Evolutionary conservation across 495 filamentous ascomycete species (phyloP), one percentile per base, ranked within the genome.

Genomic region (Xylaria flabelliformis): DNA sequence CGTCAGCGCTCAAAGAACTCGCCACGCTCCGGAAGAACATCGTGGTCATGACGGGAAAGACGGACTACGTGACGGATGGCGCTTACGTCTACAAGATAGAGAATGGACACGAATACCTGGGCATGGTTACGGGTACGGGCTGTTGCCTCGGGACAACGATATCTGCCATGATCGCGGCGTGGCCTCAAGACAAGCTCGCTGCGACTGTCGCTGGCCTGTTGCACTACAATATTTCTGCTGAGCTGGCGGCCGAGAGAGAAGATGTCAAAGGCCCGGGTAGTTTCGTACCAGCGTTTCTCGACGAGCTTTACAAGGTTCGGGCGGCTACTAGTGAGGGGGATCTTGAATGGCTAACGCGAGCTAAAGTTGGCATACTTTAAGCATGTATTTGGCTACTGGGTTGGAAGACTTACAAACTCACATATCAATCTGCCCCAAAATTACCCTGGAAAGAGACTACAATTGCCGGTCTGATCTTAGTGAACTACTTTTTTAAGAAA

Each of bases 271-370:
- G 95, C 0, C 94, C 95, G 0, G 95, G 95, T 1, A 95, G 92
- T 19, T 98, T 98, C 82, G 87, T 97, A 10, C 91, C 93, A 3
- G 92, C 91, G 0, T 95, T 97, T 76, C 82, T 98, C 26, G 95
- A 98, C 74, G 91, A 84, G 74, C 79, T 90, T 61, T 86, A 87
- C 76, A 82, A 78, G 15, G 87, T 90, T 64, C 82, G 85, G 64
- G 80, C 80, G 46, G 85, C 83, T 24, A 86, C 87, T 3, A 77
- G 79, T 13, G 77, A 81, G 56, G 85, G 83, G 0, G 82, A 90
- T 50, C 41, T 83, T n/a, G 75, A 73, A 15, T 92, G 89, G 90
- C 79, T 91, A 10, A 79, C 82, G 24, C 83, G 82, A 26, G 90
- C 88, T 1, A 90, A 88, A 79, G 79, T 93, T 80, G 26, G 39